Percentiles rank a stretch among this genome's conserved stretches.
phyloP scores from a whole-genome alignment of 1,284 basidiomycete genomes.

The Cryptococcus wingfieldii region DNA sequence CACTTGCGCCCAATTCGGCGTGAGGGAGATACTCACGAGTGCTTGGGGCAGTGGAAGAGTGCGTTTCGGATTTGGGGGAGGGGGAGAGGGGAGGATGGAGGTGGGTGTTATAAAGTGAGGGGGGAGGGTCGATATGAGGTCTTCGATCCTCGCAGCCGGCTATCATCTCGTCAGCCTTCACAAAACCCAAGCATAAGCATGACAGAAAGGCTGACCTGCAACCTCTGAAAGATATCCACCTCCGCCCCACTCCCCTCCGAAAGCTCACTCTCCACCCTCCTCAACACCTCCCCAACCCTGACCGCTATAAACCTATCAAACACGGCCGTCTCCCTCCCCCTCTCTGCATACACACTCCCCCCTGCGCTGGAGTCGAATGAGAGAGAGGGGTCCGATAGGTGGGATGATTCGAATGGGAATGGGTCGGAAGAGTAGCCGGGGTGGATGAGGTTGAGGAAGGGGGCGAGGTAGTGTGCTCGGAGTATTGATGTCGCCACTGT shows the following conservation, averaged over 20 bases:
- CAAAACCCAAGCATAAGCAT: not conserved
- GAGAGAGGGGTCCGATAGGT: constrained; percentile 1
- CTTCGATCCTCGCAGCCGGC: constrained; percentile 39
- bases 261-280: constrained; percentile 32
- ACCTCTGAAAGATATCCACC: constrained; percentile 25
- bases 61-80: no score
- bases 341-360: constrained; percentile 24
- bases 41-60: constrained; percentile 30
- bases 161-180: constrained; percentile 2
- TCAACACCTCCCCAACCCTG: constrained; percentile 33
- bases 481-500: constrained; percentile 35
- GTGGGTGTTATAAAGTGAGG: constrained; percentile 14
- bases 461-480: constrained; percentile 20
- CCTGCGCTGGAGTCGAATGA: not conserved
- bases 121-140: constrained; percentile 33
- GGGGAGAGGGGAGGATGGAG: constrained; percentile 1
- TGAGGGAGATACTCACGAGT: constrained; percentile 26
- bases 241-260: constrained; percentile 32
- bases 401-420: constrained; percentile 22
- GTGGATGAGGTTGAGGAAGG: constrained; percentile 19
- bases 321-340: constrained; percentile 36
- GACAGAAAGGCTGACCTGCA: constrained; percentile 26
- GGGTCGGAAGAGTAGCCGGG: constrained; percentile 27
- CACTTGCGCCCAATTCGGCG: constrained; percentile 35
- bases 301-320: constrained; percentile 44